A percentile compares a stretch with the other conserved stretches of the same genome.
These are phyloP conservation scores for Fusarium circinatum DNA, from an alignment of 2,329 filamentous ascomycete genomes.

Conservation along the genomic window DNA sequence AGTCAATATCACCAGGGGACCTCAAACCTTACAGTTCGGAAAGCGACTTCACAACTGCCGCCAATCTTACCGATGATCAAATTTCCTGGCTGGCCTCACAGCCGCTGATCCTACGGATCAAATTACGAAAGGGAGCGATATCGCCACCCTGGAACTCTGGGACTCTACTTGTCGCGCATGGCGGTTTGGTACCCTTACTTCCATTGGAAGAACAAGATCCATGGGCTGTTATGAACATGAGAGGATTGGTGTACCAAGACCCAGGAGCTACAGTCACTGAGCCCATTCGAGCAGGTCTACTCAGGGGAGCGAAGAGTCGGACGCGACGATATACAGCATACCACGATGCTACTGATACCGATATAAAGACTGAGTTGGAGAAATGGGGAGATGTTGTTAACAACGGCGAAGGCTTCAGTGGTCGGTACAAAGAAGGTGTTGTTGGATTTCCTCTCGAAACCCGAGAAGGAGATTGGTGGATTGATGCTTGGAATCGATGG, in stretches of 20 bases:
- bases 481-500: constrained; percentile 31
- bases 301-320: constrained; percentile 29
- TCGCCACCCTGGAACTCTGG: constrained; percentile 33
- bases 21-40: constrained; percentile 29
- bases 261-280: not conserved
- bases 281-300: constrained; percentile 1
- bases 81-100: constrained; percentile 25
- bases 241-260: constrained; percentile 69
- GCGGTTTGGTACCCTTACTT: constrained; percentile 79
- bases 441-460: constrained; percentile 20
- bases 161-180: constrained; percentile 74
- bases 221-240: constrained; percentile 87
- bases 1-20: not conserved
- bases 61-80: constrained; percentile 12
- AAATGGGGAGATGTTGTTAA: not conserved
- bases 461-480: constrained; percentile 30
- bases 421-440: not conserved
- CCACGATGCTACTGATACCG: not conserved
- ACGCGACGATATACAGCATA: constrained; percentile 16
- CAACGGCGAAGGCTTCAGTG: not conserved
- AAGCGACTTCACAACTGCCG: constrained; percentile 32
- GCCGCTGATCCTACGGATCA: constrained; percentile 30
- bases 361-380: not conserved
- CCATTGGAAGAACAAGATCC: constrained; percentile 75
- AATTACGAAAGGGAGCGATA: not conserved